Evolutionary conservation across 352 stramenopile species (phyloP), one percentile per base, ranked within the genome.

Genomic region (Pythium rhizo-oryzae): DNA sequence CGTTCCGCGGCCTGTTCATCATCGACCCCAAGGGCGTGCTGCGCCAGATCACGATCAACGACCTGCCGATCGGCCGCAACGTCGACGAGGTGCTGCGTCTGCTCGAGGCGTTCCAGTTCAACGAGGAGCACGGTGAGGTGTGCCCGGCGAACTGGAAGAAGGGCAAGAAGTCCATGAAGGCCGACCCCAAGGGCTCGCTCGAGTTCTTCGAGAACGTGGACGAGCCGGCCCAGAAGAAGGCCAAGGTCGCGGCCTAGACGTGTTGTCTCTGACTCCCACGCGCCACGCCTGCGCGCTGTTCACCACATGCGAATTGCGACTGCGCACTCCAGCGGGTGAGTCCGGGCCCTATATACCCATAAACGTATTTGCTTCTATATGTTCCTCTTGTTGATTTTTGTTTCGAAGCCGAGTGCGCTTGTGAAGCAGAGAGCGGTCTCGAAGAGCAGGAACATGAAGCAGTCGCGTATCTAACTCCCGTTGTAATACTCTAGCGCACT

Each of bases 121-220:
- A 87, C 55, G 93, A 94, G 30, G 83, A 97, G 74, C 89, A 97
- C 76, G 91, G 90, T 55, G 92, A 97, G 59, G 85, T 93, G 54
- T 98, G 92, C 75, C 93, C 91, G 9, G 91, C 91, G n/a, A 84
- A 84, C 63, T 98, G 92, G 93, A 97, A 97, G 72, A 94, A 94
- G 74, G 93, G 91, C 57, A 78, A 81, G 49, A 89, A 89, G 74
- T 72, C 74, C 25, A 97, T 98, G 77, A 97, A 95, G 70, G 79
- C 88, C 19, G 82, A 95, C 63, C 71, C 85, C 12, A 92, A 86
- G 62, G 84, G 79, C 43, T 96, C 82, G 24, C 82, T 87, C 65
- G 77, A 89, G 67, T 94, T 92, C 74, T 94, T 96, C 57, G 81
- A 85, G 52, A 59, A 55, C 13, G 35, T 74, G 41, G 66, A 79